These are phyloP conservation scores for Raphidocelis subcapitata DNA, from an alignment of 139 green algal species.

Conservation along the genomic window DNA sequence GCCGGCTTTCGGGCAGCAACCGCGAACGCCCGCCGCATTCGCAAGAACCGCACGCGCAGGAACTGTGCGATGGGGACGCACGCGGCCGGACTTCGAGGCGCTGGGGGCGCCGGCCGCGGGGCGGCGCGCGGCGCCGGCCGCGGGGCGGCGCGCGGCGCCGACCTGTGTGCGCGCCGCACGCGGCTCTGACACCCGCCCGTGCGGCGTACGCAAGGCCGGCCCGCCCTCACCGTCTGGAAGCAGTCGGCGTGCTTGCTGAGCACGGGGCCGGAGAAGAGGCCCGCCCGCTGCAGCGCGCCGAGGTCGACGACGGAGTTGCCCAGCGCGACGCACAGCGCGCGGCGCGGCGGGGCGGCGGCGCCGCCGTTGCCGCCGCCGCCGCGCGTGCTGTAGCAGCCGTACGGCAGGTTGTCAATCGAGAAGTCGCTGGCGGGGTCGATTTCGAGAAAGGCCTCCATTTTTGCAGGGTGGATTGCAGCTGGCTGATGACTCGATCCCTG, in stretches of 20 bases:
- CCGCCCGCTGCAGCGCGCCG: constrained; percentile 39
- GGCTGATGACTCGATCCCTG: no score
- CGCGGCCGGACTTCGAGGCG: no score
- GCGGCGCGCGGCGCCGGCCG: no score
- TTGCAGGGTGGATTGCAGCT: no score
- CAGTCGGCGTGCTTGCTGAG: constrained; percentile 15
- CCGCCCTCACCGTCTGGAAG: constrained; percentile 18
- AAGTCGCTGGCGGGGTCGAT: constrained; percentile 53
- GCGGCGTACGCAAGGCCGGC: neutral
- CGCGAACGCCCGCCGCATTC: no score
- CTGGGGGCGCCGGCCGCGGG: no score
- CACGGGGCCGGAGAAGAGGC: constrained; percentile 46
- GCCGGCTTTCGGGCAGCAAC: neutral
- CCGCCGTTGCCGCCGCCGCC: no score
- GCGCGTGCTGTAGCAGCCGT: constrained; percentile 74
- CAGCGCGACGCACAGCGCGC: constrained; percentile 69
- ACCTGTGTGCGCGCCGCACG: no score
- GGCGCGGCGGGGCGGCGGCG: neutral
- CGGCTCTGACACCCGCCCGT: neutral
- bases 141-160: no score
- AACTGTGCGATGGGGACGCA: no score
- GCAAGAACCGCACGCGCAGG: no score
- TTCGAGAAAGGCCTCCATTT: constrained; percentile 23
- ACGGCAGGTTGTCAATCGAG: constrained; percentile 83
- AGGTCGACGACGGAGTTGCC: constrained; percentile 82